Conservation (phyloP, 257 asterid genomes). For the Verbascum thapsus region DNA sequence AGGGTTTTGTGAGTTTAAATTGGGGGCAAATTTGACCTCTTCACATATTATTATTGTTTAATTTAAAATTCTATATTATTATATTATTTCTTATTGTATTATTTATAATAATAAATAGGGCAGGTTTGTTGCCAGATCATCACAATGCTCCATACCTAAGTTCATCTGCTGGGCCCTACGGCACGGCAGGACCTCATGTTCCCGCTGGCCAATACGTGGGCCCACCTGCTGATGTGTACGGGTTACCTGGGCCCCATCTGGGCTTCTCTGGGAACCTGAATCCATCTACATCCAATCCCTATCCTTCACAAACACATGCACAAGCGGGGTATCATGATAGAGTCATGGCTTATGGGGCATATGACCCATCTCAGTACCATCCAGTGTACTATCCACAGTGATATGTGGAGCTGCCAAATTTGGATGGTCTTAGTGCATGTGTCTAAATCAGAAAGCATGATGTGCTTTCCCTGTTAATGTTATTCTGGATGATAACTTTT, state of each 20-base stretch:
- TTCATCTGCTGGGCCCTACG: slow-evolving; percentile 49
- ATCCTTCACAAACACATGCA: slow-evolving; percentile 42
- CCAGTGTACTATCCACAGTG: slow-evolving; percentile 57
- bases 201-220: slow-evolving; percentile 46
- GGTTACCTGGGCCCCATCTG: slow-evolving; percentile 40
- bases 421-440: slow-evolving; percentile 38
- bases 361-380: slow-evolving; percentile 52
- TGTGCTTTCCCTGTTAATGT: slow-evolving; percentile 26
- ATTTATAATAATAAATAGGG: too few relatives aligned
- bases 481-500: slow-evolving; percentile 29
- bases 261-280: slow-evolving; percentile 43
- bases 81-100: too few relatives aligned
- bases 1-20: too few relatives aligned
- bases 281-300: slow-evolving; percentile 41
- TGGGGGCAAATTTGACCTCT: too few relatives aligned
- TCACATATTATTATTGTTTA: too few relatives aligned
- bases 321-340: slow-evolving; percentile 48
- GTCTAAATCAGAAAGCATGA: slow-evolving; percentile 34
- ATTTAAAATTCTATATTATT: too few relatives aligned
- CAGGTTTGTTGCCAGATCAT: slow-evolving; percentile 49
- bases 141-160: slow-evolving; percentile 40
- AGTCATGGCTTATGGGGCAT: slow-evolving; percentile 45
- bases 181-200: slow-evolving; percentile 41
- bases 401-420: slow-evolving; percentile 24
- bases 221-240: slow-evolving; percentile 48